phyloP scores from a whole-genome alignment of 2,329 filamentous ascomycete genomes.

The Epichloe elymi region DNA sequence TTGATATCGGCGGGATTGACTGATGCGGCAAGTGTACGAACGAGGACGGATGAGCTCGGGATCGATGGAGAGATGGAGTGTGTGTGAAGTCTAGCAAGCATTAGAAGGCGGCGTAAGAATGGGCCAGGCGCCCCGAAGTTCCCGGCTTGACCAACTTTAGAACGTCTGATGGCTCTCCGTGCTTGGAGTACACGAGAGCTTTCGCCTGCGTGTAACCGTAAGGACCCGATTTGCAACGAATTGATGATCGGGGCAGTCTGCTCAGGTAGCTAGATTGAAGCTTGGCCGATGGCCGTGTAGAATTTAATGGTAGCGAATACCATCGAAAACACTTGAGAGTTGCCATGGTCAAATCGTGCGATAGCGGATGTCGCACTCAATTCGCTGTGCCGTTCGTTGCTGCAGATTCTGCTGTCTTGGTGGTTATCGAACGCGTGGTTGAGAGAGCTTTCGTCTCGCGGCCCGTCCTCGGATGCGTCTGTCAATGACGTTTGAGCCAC shows the following conservation, averaged over 20 bases:
- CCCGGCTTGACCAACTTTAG: conserved; percentile 34
- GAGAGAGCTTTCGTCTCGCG: background rate
- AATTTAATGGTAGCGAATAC: conserved; percentile 11
- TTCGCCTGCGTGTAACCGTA: conserved; percentile 81
- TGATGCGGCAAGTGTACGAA: conserved; percentile 79
- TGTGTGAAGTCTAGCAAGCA: conserved; percentile 44
- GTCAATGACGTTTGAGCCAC: background rate
- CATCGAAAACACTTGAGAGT: conserved; percentile 12
- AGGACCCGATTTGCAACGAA: conserved; percentile 42
- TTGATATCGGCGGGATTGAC: conserved; percentile 98
- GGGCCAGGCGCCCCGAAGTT: background rate
- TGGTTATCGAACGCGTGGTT: background rate
- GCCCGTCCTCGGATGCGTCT: conserved; percentile 1
- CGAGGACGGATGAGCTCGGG: conserved; percentile 50
- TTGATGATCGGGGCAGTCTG: conserved; percentile 13
- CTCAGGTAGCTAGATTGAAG: conserved; percentile 6
- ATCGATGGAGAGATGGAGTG: conserved; percentile 68
- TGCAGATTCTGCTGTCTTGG: background rate
- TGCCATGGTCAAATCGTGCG: conserved; percentile 10
- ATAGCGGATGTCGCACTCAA: background rate
- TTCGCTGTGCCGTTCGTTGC: background rate
- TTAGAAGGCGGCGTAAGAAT: background rate
- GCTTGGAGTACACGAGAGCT: conserved; percentile 61
- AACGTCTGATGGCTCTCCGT: conserved; percentile 64
- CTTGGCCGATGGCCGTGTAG: conserved; percentile 11